Evolutionary conservation across 495 filamentous ascomycete genomes (phyloP).

Genomic region (Aspergillus sparsus): DNA sequence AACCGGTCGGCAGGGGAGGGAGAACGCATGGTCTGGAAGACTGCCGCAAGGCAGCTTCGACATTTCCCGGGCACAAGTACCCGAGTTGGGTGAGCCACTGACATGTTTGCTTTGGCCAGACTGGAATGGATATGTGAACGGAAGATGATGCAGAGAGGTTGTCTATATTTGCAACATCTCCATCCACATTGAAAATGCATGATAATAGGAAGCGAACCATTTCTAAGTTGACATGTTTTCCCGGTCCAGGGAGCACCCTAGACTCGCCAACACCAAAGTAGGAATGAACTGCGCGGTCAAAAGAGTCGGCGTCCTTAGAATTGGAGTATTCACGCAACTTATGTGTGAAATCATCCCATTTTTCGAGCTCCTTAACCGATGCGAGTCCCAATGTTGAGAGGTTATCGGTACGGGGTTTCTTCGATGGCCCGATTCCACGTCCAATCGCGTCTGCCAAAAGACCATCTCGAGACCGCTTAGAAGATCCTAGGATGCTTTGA

Average conservation of each 20-base stretch:
- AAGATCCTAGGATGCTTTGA: slow-evolving; percentile 41
- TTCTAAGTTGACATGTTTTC: slow-evolving; percentile 41
- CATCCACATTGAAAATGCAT: slow-evolving; percentile 52
- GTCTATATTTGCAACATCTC: slow-evolving; percentile 21
- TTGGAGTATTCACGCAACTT: slow-evolving; percentile 32
- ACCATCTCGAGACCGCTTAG: slow-evolving; percentile 64
- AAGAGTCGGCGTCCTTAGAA: slow-evolving; percentile 31
- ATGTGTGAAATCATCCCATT: slow-evolving; percentile 38
- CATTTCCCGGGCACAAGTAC: slow-evolving; percentile 60
- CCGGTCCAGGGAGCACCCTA: slow-evolving; percentile 25
- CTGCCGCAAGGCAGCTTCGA: slow-evolving; percentile 59
- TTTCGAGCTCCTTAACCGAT: slow-evolving; percentile 37
- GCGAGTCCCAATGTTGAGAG: slow-evolving; percentile 35
- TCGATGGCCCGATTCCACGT: slow-evolving; percentile 46
- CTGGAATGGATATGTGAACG: slow-evolving; percentile 45
- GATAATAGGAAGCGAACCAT: slow-evolving; percentile 53
- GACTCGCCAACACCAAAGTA: slow-evolving; percentile 36
- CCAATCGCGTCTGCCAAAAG: slow-evolving; percentile 72
- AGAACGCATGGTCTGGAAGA: slow-evolving; percentile 49
- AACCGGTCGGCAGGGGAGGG: slow-evolving; percentile 50
- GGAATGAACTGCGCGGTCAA: slow-evolving; percentile 42
- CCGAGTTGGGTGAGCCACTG: slow-evolving; percentile 64
- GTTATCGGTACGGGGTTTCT: slow-evolving; percentile 39
- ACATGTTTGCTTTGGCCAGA: slow-evolving; percentile 54
- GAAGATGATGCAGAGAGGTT: slow-evolving; percentile 30